Evolutionary conservation across 2,329 filamentous ascomycete species (phyloP), one percentile per base, ranked within the genome.

Genomic region (Knoxdaviesia capensis): DNA sequence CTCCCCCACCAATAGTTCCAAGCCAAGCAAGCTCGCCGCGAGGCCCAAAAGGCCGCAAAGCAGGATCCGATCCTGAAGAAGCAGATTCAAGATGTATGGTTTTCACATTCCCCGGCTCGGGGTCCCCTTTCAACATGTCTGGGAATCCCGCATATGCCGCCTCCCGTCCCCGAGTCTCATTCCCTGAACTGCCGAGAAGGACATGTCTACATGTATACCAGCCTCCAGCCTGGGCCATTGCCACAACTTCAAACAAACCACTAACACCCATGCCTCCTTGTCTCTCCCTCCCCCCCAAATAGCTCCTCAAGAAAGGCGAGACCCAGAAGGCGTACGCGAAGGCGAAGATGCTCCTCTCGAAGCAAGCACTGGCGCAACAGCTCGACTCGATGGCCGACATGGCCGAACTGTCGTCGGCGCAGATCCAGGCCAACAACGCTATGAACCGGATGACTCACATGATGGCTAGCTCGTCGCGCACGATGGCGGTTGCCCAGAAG

Each of bases 371-470:
- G 44, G 71, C 71, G 7, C 63, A 69, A 52, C 71, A 75, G 58
- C 74, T 75, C 68, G 71, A 75, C 56, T 68, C 71, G 56, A 71
- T 73, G 54, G 71, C 71, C 56, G 71, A 76, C 58, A 73, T 74
- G 69, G 70, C 71, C 30, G 71, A 75, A 56, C 61, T 74, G 31
- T 69, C 64, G 31, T 65, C 68, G 39, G 66, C 69, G 3, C 71
- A 75, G 61, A 74, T 76, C 56, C 69, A 75, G 59, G 70, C 71
- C 53, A 75, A 75, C 59, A 75, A 74, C 49, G 61, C 69, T 44
- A 74, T 75, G 70, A 75, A 75, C 59, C 67, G 70, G 48, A 75
- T 75, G 71, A 74, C 71, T 44, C 57, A 67, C 51, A 74, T 74
- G 69, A 74, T 75, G 69, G 65, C 65, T 29, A 67, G 70, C 56